A percentile compares a stretch with the other conserved stretches of the same genome.
Evolutionary conservation across 306 rosid genomes (phyloP).

Genomic region (Sphenostylis stenocarpa): DNA sequence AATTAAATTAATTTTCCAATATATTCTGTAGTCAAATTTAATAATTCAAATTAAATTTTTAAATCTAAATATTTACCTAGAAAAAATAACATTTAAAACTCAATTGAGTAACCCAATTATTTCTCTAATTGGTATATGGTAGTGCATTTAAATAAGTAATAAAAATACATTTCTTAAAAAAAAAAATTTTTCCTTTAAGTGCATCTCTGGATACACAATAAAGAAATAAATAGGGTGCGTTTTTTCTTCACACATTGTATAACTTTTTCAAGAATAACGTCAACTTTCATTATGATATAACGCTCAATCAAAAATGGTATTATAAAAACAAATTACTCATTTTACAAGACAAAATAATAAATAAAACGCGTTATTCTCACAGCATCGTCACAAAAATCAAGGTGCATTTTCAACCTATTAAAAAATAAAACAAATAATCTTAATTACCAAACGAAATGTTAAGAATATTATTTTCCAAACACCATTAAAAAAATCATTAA

Average conservation of each 20-base stretch:
- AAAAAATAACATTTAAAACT: background rate
- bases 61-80: no score
- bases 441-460: no score
- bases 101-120: background rate
- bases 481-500: no score
- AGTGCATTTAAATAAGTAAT: background rate
- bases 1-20: no score
- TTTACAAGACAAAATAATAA: background rate
- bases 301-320: background rate
- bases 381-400: background rate
- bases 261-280: background rate
- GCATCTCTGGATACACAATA: background rate
- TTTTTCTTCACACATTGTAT: background rate
- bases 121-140: background rate
- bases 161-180: background rate
- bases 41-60: no score
- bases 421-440: no score
- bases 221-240: background rate
- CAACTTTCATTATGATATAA: background rate
- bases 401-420: background rate
- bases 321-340: background rate
- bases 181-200: background rate
- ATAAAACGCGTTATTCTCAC: background rate
- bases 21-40: background rate
- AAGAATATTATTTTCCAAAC: no score